Base-by-base conservation (phyloP, 2,329 filamentous ascomycete genomes). In the Neonectria magnoliae region DNA sequence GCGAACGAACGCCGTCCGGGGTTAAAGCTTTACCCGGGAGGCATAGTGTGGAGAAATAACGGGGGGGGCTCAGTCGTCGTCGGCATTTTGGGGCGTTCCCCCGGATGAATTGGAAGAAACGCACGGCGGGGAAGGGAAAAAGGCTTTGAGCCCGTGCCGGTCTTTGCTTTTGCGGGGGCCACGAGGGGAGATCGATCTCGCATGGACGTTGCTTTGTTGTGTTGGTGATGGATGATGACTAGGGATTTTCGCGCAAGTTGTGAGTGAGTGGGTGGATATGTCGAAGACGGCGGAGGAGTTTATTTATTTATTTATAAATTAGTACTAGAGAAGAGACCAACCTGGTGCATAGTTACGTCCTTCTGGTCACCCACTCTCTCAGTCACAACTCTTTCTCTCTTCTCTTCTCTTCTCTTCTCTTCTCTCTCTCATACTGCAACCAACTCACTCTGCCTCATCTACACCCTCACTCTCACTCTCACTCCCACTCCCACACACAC, bases 61-160 rank as follows among this genome's bases (percentile, higher is more conserved):
- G 4, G 22, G 22, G 5, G 25, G 25, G 25, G 25, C 25, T 25
- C 25, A 25, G 25, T 25, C 25, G 25, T 5, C 25, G 5, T 6
- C 25, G 5, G 25, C 25, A 25, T 25, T 25, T 25, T 25, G 25
- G 25, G 25, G 25, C 25, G 25, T 25, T 25, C 25, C 5, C 60
- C 58, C 64, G 54, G 64, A 60, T 65, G 64, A 63, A 59, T 33
- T 45, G 41, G 14, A n/a, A 38, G 36, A 29, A 5, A 25, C 25
- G n/a, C n/a, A n/a, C 31, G 42, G 48, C n/a, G 52, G 50, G 44
- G 57, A 52, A 20, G n/a, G 33, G n/a, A 18, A 27, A 60, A 52
- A 25, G 65, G 68, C 59, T 60, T 44, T 53, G 36, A 57, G 67
- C 61, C 57, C 50, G 63, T 41, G 38, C 18, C 16, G 58, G 59